Evolutionary conservation across 2,329 filamentous ascomycete species (phyloP).

Genomic region (Juglanconis oblonga): DNA sequence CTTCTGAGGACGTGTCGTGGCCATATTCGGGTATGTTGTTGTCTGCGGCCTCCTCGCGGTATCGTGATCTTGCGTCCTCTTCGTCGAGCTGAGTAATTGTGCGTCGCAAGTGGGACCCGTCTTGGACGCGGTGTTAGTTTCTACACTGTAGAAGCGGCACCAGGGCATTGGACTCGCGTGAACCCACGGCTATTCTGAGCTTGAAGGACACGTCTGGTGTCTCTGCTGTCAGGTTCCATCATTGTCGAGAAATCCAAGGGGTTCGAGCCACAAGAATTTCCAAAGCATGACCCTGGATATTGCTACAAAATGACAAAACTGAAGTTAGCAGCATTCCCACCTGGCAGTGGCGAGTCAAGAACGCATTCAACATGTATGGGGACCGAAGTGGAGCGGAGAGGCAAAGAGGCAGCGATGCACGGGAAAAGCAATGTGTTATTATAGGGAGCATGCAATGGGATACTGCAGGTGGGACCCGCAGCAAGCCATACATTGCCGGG

Average conservation of each 20-base stretch:
- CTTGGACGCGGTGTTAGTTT: neutral
- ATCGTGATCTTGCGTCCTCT: constrained; percentile 38
- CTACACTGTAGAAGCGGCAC: too few relatives aligned
- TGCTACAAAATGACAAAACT: neutral
- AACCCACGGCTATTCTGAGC: constrained; percentile 11
- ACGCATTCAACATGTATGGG: neutral
- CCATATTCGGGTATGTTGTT: constrained; percentile 24
- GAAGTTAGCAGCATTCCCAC: neutral
- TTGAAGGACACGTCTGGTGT: neutral
- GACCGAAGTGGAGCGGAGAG: neutral
- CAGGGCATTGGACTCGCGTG: too few relatives aligned
- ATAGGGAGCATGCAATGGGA: neutral
- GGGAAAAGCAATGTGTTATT: neutral
- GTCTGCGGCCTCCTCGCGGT: constrained; percentile 40
- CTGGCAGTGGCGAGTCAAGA: neutral
- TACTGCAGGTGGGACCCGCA: too few relatives aligned
- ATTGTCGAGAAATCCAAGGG: neutral
- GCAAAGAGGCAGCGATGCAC: too few relatives aligned
- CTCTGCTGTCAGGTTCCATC: neutral
- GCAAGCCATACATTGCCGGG: too few relatives aligned
- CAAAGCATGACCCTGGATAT: neutral
- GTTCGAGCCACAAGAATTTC: neutral
- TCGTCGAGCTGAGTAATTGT: constrained; percentile 31
- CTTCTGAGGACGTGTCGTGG: constrained; percentile 28
- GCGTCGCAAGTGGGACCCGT: constrained; percentile 6